phyloP scores from a whole-genome alignment of 2,329 filamentous ascomycete species.

The Phaeosphaeriaceae sp. region DNA sequence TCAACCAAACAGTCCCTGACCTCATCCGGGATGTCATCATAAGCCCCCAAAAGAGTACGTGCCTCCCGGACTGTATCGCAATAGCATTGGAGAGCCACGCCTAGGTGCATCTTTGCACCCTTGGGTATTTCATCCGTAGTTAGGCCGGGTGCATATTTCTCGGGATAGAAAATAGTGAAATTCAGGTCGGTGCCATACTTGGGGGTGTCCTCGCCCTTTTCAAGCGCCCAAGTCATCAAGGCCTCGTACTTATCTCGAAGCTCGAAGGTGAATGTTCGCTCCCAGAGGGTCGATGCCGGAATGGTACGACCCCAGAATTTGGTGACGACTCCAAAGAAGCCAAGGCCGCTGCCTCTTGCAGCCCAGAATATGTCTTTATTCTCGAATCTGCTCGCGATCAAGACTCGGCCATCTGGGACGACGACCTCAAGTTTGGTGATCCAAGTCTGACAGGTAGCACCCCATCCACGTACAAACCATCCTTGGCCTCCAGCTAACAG shows the following conservation, averaged over 20 bases:
- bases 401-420: conserved; percentile 35
- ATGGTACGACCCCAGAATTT: conserved; percentile 21
- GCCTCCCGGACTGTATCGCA: not conserved
- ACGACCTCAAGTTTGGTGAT: conserved; percentile 39
- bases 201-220: not conserved
- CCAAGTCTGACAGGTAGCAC: conserved; percentile 27
- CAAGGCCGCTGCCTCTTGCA: conserved; percentile 42
- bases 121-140: not conserved
- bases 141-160: not conserved
- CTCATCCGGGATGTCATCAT: not conserved
- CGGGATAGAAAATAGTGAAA: not conserved
- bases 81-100: not conserved
- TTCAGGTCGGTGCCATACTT: not conserved
- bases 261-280: conserved; percentile 2
- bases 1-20: not conserved
- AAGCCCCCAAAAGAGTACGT: not conserved
- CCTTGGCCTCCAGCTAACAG: conserved; percentile 37
- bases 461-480: conserved; percentile 37
- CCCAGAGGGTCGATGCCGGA: conserved; percentile 1
- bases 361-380: conserved; percentile 48
- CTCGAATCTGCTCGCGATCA: conserved; percentile 30
- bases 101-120: not conserved
- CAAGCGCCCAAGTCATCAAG: conserved; percentile 9
- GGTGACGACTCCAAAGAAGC: conserved; percentile 29
- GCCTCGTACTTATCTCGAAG: conserved; percentile 5